phyloP scores from a whole-genome alignment of 805 yeast genomes.

The Teunomyces pallodes region DNA sequence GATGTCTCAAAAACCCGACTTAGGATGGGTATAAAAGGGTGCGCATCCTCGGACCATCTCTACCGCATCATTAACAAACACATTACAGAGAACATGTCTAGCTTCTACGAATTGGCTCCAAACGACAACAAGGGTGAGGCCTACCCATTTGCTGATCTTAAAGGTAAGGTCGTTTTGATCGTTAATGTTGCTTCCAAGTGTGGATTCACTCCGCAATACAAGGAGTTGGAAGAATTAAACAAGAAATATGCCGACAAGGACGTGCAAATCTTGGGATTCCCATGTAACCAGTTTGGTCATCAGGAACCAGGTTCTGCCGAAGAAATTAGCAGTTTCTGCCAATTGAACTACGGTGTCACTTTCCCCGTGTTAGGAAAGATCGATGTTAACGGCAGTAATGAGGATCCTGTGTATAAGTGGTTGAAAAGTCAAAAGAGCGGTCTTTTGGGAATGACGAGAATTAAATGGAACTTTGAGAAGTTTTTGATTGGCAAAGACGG shows the following conservation, averaged over 20 bases:
- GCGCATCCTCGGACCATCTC: neutral
- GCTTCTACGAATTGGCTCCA: constrained; percentile 69
- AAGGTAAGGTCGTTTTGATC: constrained; percentile 78
- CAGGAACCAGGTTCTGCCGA: constrained; percentile 45
- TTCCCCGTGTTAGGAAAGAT: constrained; percentile 87
- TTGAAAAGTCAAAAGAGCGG: constrained; percentile 63
- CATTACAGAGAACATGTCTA: constrained; percentile 37
- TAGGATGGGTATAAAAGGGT: neutral
- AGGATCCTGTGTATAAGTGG: constrained; percentile 77
- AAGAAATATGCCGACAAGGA: constrained; percentile 37
- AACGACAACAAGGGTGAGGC: constrained; percentile 56
- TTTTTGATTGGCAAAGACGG: constrained; percentile 42
- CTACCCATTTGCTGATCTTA: constrained; percentile 56
- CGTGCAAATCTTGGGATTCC: constrained; percentile 41
- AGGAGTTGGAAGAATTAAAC: constrained; percentile 40
- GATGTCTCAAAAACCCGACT: neutral
- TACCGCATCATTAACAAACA: neutral
- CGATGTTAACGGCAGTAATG: constrained; percentile 82
- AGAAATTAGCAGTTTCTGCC: constrained; percentile 72
- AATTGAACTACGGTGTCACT: constrained; percentile 80
- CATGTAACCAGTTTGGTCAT: constrained; percentile 43
- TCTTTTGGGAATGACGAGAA: constrained; percentile 37
- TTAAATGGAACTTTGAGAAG: constrained; percentile 48
- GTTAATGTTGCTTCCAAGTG: constrained; percentile 91
- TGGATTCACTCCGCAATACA: constrained; percentile 62